phyloP scores from a whole-genome alignment of 2,329 filamentous ascomycete genomes.

The Nothophaeocryptopus gaeumannii region DNA sequence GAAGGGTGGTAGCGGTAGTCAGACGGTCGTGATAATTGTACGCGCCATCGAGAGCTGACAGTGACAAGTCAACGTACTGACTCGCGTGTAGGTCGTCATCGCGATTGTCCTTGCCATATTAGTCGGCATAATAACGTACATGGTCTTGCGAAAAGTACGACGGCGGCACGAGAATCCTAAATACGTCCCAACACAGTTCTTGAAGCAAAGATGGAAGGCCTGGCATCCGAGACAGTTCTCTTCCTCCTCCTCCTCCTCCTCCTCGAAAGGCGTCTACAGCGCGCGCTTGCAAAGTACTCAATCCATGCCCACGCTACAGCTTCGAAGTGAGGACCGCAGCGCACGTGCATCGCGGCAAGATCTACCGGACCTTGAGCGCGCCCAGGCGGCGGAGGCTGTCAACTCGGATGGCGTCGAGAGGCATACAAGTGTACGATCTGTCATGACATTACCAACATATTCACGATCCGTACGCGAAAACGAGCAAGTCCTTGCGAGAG shows the following conservation, averaged over 20 bases:
- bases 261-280: conserved; percentile 32
- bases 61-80: background rate
- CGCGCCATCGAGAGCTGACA: background rate
- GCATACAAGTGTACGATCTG: conserved; percentile 82
- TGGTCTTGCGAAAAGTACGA: conserved; percentile 18
- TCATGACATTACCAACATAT: conserved; percentile 91
- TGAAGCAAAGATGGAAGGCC: conserved; percentile 35
- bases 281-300: conserved; percentile 29
- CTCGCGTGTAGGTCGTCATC: conserved; percentile 15
- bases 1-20: conserved; percentile 7
- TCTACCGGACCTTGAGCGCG: conserved; percentile 25
- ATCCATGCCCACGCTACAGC: conserved; percentile 26
- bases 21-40: conserved; percentile 14
- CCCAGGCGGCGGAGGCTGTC: conserved; percentile 22
- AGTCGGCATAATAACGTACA: conserved; percentile 9
- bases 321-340: conserved; percentile 25
- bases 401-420: conserved; percentile 60
- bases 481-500: conserved; percentile 80
- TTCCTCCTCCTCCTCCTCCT: background rate
- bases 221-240: conserved; percentile 29
- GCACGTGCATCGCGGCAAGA: conserved; percentile 23
- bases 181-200: conserved; percentile 32
- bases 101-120: conserved; percentile 15
- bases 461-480: conserved; percentile 67
- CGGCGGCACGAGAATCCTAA: conserved; percentile 27